A percentile compares a stretch with the other conserved stretches of the same genome.
Evolutionary conservation across 2,329 filamentous ascomycete genomes (phyloP).

Genomic region (Xylariaceae sp.): DNA sequence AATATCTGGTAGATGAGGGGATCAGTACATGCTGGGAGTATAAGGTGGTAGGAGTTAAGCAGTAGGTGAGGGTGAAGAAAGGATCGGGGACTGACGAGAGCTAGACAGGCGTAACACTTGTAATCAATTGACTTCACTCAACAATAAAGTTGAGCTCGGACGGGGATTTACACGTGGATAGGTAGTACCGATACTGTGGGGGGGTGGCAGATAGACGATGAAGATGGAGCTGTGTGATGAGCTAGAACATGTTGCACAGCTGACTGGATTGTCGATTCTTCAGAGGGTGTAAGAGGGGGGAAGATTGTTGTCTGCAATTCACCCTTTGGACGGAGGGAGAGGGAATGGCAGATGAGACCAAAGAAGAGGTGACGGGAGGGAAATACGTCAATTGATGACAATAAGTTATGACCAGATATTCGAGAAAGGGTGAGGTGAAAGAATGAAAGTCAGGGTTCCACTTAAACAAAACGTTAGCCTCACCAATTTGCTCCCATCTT

Average conservation of each 20-base stretch:
- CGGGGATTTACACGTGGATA: slow-evolving; percentile 17
- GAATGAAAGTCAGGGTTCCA: neutral
- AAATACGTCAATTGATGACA: neutral
- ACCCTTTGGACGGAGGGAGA: too few relatives aligned
- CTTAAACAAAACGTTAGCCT: neutral
- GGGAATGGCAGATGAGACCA: neutral
- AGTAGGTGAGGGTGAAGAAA: neutral
- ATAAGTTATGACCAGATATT: neutral
- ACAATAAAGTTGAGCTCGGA: slow-evolving; percentile 18
- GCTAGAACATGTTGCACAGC: slow-evolving; percentile 28
- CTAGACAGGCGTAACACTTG: slow-evolving; percentile 7
- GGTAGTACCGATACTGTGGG: slow-evolving; percentile 25
- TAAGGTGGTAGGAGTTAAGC: neutral
- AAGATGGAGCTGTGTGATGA: slow-evolving; percentile 16
- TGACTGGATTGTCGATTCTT: slow-evolving; percentile 11
- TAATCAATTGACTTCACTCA: slow-evolving; percentile 21
- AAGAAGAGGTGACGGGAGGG: neutral
- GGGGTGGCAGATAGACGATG: slow-evolving; percentile 15
- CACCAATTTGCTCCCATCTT: neutral
- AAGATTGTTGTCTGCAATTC: too few relatives aligned
- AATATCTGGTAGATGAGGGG: slow-evolving; percentile 7
- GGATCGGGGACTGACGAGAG: neutral
- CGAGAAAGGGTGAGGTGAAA: neutral
- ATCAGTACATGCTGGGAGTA: slow-evolving; percentile 1
- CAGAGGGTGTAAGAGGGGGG: too few relatives aligned